Evolutionary conservation across 1,284 basidiomycete genomes (phyloP), one percentile per base, ranked within the genome.

Genomic region (Pseudozyma pruni): DNA sequence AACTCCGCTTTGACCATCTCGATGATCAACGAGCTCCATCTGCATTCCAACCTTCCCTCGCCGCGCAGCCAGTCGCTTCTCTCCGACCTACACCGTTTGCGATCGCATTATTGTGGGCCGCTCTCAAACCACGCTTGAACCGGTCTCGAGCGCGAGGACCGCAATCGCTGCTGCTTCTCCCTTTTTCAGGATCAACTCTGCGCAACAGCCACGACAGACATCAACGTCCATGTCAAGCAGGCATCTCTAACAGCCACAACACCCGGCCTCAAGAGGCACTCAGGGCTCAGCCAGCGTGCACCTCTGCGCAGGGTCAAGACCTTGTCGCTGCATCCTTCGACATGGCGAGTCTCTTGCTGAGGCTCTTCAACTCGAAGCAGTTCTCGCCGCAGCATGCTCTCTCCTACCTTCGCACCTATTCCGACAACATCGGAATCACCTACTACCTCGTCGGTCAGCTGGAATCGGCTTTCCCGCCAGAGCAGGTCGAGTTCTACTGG

Each of bases 401-500:
- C 25, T 77, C 78, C 41, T 81, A 81, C 41, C 57, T 73, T 11
- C 72, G 74, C 49, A 79, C 76, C 23, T 81, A 81, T 44, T 67
- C 76, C 34, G 80, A 81, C 64, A 78, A 74, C 61, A 73, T 81
- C 40, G 80, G 80, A 32, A 81, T 81, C 67, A 80, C 80, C 22
- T 80, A 80, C 56, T 81, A 78, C 55, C 75, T 81, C 40, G 74
- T 81, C 47, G 53, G 70, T 22, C 74, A 73, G 49, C 76, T 81
- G 34, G 64, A 73, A 34, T 69, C 62, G 9, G 63, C 71, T 10
- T 81, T 80, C 33, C 50, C 69, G 7, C 60, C 53, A 1, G 57
- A 76, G 7, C 62, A 81, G 34, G 74, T 81, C 59, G 79, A 80
- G 22, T 79, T 81, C 66, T 81, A 81, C 64, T 81, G 80, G 80